Percentiles rank a stretch among this genome's conserved stretches.
Evolutionary conservation across 2,329 filamentous ascomycete species (phyloP).

Genomic region (Canariomyces notabilis): DNA sequence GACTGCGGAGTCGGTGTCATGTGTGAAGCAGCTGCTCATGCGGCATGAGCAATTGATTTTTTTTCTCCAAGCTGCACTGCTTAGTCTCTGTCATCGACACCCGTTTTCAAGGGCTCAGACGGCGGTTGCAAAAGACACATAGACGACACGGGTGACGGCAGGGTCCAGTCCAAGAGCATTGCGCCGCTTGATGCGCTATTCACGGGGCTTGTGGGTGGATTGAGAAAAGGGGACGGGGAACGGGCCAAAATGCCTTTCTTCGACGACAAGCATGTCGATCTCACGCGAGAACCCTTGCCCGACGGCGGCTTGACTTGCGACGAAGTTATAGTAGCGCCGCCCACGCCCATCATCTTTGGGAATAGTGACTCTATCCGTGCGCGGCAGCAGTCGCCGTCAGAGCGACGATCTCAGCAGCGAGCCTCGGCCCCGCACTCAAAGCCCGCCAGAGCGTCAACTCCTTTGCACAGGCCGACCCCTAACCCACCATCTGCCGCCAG

Average conservation of each 20-base stretch:
- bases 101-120: background rate
- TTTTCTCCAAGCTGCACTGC: background rate
- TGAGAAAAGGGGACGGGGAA: conserved; percentile 2
- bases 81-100: background rate
- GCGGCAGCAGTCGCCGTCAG: background rate
- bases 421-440: background rate
- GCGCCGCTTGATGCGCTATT: background rate
- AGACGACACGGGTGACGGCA: background rate
- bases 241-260: conserved; percentile 3
- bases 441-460: conserved; percentile 4
- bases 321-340: conserved; percentile 8
- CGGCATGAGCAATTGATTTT: background rate
- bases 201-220: background rate
- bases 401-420: background rate
- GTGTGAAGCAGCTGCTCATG: background rate
- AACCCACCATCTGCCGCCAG: conserved; percentile 6
- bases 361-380: background rate
- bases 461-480: conserved; percentile 2
- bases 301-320: conserved; percentile 6
- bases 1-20: background rate
- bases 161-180: background rate
- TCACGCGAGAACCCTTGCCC: conserved; percentile 16
- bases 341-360: background rate
- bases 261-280: conserved; percentile 8
- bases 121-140: background rate